Conservation (phyloP, 306 rosid genomes). For the Sophora flavescens region DNA sequence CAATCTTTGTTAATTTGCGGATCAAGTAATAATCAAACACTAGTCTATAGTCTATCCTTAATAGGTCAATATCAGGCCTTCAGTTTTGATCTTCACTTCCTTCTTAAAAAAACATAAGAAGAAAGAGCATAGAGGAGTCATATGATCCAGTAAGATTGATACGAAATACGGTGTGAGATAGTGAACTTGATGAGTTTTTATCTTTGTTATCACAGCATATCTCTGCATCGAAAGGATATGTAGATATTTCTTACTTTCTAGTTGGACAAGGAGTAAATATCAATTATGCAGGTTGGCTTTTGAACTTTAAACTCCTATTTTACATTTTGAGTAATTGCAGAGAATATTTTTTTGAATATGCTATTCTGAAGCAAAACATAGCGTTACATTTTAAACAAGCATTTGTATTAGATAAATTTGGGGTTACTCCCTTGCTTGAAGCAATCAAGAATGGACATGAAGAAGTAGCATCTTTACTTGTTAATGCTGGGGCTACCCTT, state of each 20-base stretch:
- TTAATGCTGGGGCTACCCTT: conserved; percentile 62
- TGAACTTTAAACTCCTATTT: background rate
- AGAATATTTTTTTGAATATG: background rate
- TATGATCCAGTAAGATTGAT: background rate
- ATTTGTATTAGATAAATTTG: conserved; percentile 63
- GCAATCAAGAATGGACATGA: conserved; percentile 72
- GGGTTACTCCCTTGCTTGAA: conserved; percentile 72
- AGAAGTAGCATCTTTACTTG: conserved; percentile 59
- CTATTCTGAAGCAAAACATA: conserved; percentile 20
- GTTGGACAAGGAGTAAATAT: conserved; percentile 56
- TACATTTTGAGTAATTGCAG: background rate
- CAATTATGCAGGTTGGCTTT: conserved; percentile 56
- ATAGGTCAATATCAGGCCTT: conserved; percentile 13
- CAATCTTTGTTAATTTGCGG: conserved; percentile 1
- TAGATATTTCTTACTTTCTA: conserved; percentile 61
- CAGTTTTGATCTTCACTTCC: background rate
- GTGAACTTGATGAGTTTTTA: conserved; percentile 1
- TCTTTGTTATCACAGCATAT: conserved; percentile 54
- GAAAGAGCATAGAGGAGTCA: conserved; percentile 14
- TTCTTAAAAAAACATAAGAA: background rate
- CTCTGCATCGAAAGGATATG: conserved; percentile 67
- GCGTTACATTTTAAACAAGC: conserved; percentile 12
- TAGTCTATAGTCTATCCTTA: conserved; percentile 9
- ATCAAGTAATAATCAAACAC: background rate
- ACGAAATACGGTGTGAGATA: conserved; percentile 7